Conservation (phyloP, 441 rosid genomes). For the Metrosideros polymorpha region DNA sequence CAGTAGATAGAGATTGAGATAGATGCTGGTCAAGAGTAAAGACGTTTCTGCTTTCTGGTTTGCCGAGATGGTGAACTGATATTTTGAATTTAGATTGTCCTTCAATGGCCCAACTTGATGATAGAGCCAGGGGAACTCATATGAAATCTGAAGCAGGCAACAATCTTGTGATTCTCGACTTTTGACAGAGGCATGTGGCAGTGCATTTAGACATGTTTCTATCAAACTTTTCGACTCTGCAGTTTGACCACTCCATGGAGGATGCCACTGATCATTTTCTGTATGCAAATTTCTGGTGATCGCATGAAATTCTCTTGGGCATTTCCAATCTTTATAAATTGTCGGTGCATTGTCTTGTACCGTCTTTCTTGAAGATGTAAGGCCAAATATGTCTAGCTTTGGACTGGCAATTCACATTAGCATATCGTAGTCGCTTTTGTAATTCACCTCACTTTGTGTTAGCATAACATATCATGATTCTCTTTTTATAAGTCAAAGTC, state of each 20-base stretch:
- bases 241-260: not conserved
- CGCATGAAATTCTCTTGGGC: not conserved
- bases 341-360: not conserved
- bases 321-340: not conserved
- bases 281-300: not conserved
- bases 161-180: not conserved
- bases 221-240: not conserved
- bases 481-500: not conserved
- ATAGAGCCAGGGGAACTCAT: not conserved
- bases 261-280: not conserved
- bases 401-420: not conserved
- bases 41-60: not conserved
- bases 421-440: not conserved
- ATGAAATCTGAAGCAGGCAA: not conserved
- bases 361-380: not conserved
- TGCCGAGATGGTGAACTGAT: not conserved
- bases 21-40: not conserved
- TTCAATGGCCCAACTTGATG: not conserved
- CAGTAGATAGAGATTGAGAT: constrained; percentile 12
- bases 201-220: not conserved
- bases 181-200: not conserved
- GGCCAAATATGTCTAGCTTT: not conserved
- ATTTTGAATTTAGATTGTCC: not conserved
- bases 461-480: not conserved
- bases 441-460: not conserved